Base-by-base conservation (phyloP, 2,329 filamentous ascomycete species). In the Huntiella bhutanensis region DNA sequence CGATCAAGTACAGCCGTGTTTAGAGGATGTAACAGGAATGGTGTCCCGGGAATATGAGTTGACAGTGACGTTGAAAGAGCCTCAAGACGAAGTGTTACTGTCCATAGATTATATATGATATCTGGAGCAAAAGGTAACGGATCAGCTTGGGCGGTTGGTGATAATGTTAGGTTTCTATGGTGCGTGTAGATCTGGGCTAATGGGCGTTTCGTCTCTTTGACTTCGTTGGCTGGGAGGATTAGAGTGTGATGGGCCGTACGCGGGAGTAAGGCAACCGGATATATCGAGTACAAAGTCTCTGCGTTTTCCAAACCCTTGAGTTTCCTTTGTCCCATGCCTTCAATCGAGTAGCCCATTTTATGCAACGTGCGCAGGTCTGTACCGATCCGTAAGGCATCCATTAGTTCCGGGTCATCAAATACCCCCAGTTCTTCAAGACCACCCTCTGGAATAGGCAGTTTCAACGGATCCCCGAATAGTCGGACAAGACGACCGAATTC, bases 221-320 rank as follows among this genome's bases (percentile, higher is more conserved):
- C 5, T 8, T 28, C 22, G 6, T 28, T 28, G 22, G 22, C 1
- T 28, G 22, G 22, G 22, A 28, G 22, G 1, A 28, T 28, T 28
- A 28, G 22, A 6, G 22, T 28, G 53, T 87, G 82, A 34, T 79
- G 71, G 11, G 80, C 73, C 50, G 86, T 78, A 51, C 91, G 80
- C 35, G 84, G 85, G 10, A 82, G 77, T 32, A 98, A 73, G 1
- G 81, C 75, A 59, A 94, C 86, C 2, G 91, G 88, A 59, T 95
- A 98, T 59, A 98, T 82, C 49, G 93, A 78, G 63, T 94, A 96
- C 54, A 98, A 80, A 51, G 86, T 80, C 60, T 98, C 91, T 0
- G 91, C 88, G 58, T 98, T 98, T 62, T 98, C 91, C 10, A 98
- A 76, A 28, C 91, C 91, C 64, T 98, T 98, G 48, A 98, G 70